Conservation (phyloP, 106 monocot species). For the Chionographis japonica region DNA sequence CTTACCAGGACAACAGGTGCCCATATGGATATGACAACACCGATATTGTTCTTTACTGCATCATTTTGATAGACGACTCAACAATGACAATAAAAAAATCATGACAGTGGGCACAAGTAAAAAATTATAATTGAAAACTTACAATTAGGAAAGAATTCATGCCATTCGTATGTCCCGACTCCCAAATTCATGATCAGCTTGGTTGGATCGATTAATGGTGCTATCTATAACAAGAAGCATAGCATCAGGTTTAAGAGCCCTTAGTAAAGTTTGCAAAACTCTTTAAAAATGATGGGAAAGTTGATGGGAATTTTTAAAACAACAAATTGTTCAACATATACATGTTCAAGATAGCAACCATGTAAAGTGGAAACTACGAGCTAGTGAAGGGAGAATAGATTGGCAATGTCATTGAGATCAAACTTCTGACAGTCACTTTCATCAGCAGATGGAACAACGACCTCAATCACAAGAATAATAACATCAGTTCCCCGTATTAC, state of each 20-base stretch:
- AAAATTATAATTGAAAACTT: constrained; percentile 23
- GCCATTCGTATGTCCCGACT: constrained; percentile 73
- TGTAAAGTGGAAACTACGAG: too few relatives aligned
- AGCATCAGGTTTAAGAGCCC: neutral
- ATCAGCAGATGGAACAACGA: too few relatives aligned
- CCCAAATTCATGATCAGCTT: constrained; percentile 69
- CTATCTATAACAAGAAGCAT: constrained; percentile 41
- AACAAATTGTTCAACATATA: too few relatives aligned
- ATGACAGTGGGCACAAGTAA: neutral
- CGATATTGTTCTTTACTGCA: constrained; percentile 85
- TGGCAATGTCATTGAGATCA: too few relatives aligned
- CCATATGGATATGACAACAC: constrained; percentile 87
- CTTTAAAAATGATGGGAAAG: too few relatives aligned
- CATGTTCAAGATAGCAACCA: too few relatives aligned
- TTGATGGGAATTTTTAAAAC: too few relatives aligned
- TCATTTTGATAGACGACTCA: constrained; percentile 8
- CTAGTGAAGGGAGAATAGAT: too few relatives aligned
- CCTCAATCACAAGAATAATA: too few relatives aligned
- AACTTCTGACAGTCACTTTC: too few relatives aligned
- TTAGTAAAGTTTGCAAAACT: too few relatives aligned
- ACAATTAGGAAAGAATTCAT: constrained; percentile 96
- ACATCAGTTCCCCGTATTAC: too few relatives aligned
- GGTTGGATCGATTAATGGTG: constrained; percentile 82
- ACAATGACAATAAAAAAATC: neutral
- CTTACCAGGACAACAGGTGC: constrained; percentile 90